These are phyloP conservation scores for Coccinonectria pachysandricola DNA, from an alignment of 2,329 filamentous ascomycete species.

Conservation along the genomic window DNA sequence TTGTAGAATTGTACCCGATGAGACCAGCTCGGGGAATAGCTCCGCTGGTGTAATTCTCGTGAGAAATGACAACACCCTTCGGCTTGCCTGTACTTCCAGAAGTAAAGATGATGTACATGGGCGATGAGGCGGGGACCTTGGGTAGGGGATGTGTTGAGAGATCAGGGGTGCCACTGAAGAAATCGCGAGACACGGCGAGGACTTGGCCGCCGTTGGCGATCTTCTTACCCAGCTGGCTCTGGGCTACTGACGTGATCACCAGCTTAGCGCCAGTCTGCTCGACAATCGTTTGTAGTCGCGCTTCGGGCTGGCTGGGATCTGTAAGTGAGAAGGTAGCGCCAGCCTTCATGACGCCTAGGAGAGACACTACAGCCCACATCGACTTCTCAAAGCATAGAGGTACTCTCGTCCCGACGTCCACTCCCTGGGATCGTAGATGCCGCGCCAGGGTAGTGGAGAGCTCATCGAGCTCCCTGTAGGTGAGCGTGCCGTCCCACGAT, in stretches of 20 bases:
- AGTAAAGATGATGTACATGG: slow-evolving; percentile 50
- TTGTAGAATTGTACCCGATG: slow-evolving; percentile 31
- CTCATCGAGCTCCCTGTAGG: slow-evolving; percentile 33
- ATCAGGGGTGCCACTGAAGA: slow-evolving; percentile 12
- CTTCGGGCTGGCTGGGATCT: slow-evolving; percentile 36
- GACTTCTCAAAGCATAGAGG: slow-evolving; percentile 43
- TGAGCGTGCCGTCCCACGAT: slow-evolving; percentile 40
- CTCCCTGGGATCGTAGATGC: slow-evolving; percentile 27
- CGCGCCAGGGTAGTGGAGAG: slow-evolving; percentile 32
- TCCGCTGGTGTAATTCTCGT: slow-evolving; percentile 35
- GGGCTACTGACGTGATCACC: slow-evolving; percentile 30
- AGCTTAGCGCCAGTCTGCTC: slow-evolving; percentile 30
- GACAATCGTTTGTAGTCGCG: slow-evolving; percentile 33
- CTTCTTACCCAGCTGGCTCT: slow-evolving; percentile 26
- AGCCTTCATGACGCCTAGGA: slow-evolving; percentile 38
- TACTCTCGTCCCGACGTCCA: slow-evolving; percentile 30
- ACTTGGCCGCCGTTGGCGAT: slow-evolving; percentile 26
- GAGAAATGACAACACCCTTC: slow-evolving; percentile 47
- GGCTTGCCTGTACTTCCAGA: slow-evolving; percentile 53
- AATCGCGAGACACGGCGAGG: slow-evolving; percentile 23
- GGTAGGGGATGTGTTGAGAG: slow-evolving; percentile 15
- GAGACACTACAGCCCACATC: slow-evolving; percentile 33
- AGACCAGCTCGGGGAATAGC: slow-evolving; percentile 31
- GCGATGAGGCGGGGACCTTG: slow-evolving; percentile 28
- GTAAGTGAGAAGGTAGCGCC: slow-evolving; percentile 37